Evolutionary conservation across 139 green algal genomes (phyloP).

Genomic region (Chlamydomonas sp.): DNA sequence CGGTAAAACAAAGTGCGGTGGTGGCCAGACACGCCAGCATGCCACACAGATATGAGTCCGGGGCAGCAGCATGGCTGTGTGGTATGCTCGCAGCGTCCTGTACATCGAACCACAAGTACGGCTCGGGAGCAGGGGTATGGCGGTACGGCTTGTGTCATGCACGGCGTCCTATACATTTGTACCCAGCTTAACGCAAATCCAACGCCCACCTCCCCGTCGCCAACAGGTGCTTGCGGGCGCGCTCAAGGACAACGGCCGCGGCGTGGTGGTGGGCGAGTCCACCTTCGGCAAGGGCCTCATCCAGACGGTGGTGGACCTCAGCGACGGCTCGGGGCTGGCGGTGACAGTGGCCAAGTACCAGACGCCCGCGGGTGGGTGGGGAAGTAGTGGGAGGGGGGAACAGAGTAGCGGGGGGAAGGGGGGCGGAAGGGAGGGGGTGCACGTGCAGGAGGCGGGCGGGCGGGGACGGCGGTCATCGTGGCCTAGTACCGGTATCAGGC

Average conservation of each 20-base stretch:
- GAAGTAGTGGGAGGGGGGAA: not conserved
- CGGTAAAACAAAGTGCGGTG: too few species aligned
- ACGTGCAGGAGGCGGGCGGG: too few species aligned
- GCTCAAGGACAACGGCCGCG: constrained; percentile 89
- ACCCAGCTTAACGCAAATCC: not conserved
- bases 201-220: not conserved
- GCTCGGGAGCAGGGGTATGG: too few species aligned
- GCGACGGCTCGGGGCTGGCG: constrained; percentile 90
- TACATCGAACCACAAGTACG: too few species aligned
- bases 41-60: too few species aligned
- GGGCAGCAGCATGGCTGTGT: too few species aligned
- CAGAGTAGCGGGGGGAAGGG: not conserved
- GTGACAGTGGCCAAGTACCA: constrained; percentile 92
- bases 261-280: constrained; percentile 77
- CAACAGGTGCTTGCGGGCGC: constrained; percentile 91
- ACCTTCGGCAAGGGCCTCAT: constrained; percentile 99
- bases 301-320: constrained; percentile 93
- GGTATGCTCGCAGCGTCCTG: too few species aligned
- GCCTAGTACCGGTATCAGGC: too few species aligned
- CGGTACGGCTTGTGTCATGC: too few species aligned
- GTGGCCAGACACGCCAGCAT: too few species aligned
- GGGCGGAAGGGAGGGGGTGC: not conserved
- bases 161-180: not conserved
- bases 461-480: too few species aligned
- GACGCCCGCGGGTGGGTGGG: constrained; percentile 16